These are phyloP conservation scores for Moricandia moricandioides DNA, from an alignment of 345 rosid species.

Conservation along the genomic window DNA sequence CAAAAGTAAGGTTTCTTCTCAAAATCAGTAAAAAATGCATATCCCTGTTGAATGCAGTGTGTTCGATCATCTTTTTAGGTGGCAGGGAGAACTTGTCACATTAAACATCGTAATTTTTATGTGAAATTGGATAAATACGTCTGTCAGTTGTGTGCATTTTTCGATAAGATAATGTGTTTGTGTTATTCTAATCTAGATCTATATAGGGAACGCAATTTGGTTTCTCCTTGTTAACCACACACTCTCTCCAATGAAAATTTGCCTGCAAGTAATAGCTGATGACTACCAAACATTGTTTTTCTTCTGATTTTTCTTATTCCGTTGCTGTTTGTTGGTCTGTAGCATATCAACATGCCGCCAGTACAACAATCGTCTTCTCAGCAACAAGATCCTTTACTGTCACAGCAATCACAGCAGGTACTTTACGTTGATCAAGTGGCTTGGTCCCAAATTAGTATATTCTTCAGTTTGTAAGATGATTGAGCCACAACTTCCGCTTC, in stretches of 20 bases:
- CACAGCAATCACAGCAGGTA: conserved; percentile 84
- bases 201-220: no score
- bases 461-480: conserved; percentile 19
- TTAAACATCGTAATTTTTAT: conserved; percentile 7
- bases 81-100: no score
- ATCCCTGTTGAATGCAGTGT: conserved; percentile 21
- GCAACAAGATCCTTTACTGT: conserved; percentile 72
- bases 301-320: background rate
- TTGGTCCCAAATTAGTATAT: background rate
- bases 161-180: background rate
- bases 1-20: conserved; percentile 54
- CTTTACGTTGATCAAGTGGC: conserved; percentile 22
- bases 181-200: no score
- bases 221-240: background rate
- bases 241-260: background rate
- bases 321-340: conserved; percentile 25
- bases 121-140: conserved; percentile 8
- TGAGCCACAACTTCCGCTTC: conserved; percentile 27
- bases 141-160: conserved; percentile 24
- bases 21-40: background rate
- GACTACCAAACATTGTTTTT: no score
- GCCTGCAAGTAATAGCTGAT: no score
- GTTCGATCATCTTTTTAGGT: background rate
- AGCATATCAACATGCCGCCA: conserved; percentile 85
- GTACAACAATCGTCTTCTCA: conserved; percentile 91